Conservation (phyloP, 129 eudicot species). For the Kitagawia praeruptora region DNA sequence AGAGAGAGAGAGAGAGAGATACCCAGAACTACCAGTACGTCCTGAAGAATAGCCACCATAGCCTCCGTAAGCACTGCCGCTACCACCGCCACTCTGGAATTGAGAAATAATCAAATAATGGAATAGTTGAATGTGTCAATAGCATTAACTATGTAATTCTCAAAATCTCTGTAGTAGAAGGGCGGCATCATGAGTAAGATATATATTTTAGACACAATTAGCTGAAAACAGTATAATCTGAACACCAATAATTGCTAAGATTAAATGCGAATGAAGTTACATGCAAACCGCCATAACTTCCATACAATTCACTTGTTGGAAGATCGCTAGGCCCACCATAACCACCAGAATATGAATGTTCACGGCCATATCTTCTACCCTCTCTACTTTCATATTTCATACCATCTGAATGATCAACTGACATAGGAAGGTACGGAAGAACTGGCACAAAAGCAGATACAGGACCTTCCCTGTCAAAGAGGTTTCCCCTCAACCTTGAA, state of each 20-base stretch:
- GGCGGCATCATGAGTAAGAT: not conserved
- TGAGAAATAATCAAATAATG: not conserved
- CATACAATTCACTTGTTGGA: slow-evolving; percentile 53
- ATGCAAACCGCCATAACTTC: slow-evolving; percentile 60
- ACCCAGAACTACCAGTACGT: slow-evolving; percentile 84
- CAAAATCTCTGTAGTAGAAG: not conserved
- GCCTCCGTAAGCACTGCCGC: slow-evolving; percentile 59
- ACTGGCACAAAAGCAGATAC: slow-evolving; percentile 75
- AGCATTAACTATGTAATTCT: not conserved
- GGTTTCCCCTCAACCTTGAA: slow-evolving; percentile 85
- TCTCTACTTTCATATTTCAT: slow-evolving; percentile 69
- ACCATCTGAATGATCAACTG: slow-evolving; percentile 53
- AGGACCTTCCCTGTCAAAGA: slow-evolving; percentile 89
- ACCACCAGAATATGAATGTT: slow-evolving; percentile 63
- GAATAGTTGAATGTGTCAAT: not conserved
- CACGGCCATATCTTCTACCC: slow-evolving; percentile 69
- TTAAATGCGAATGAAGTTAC: slow-evolving; percentile 22
- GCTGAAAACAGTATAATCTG: not conserved
- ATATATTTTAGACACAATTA: not conserved
- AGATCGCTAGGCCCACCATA: slow-evolving; percentile 59
- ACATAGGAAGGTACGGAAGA: slow-evolving; percentile 76
- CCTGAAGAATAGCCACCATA: slow-evolving; percentile 84
- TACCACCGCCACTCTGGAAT: slow-evolving; percentile 54
- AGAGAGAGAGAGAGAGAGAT: not conserved
- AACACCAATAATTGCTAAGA: not conserved